These are phyloP conservation scores for Solanum piurae DNA, from an alignment of 257 asterid species.

Conservation along the genomic window DNA sequence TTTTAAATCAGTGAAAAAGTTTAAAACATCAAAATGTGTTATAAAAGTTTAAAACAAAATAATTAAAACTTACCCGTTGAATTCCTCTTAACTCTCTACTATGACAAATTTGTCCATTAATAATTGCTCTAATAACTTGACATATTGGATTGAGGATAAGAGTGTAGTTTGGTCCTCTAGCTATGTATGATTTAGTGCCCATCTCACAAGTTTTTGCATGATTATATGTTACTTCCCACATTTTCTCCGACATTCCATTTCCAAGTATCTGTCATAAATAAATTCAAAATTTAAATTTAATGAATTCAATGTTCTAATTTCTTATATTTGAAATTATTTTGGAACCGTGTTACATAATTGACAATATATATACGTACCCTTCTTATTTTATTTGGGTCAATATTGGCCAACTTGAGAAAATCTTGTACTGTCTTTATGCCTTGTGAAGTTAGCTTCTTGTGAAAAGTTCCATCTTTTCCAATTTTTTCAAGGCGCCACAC, in stretches of 20 bases:
- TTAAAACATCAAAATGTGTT: neutral
- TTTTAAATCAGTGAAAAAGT: neutral
- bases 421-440: slow-evolving; percentile 56
- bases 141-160: slow-evolving; percentile 44
- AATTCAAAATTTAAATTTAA: neutral
- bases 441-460: slow-evolving; percentile 26
- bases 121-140: slow-evolving; percentile 31
- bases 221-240: slow-evolving; percentile 43
- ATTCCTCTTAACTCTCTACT: slow-evolving; percentile 11
- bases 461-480: slow-evolving; percentile 60
- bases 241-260: slow-evolving; percentile 59
- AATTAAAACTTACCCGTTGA: slow-evolving; percentile 14
- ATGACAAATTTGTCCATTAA: slow-evolving; percentile 22
- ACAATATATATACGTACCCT: slow-evolving; percentile 15
- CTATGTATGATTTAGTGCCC: slow-evolving; percentile 41
- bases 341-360: neutral
- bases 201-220: slow-evolving; percentile 57
- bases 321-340: neutral
- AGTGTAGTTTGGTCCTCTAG: slow-evolving; percentile 14
- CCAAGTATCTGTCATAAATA: slow-evolving; percentile 34
- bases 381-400: slow-evolving; percentile 36
- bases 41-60: neutral
- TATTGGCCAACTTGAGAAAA: slow-evolving; percentile 33
- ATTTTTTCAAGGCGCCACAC: slow-evolving; percentile 78
- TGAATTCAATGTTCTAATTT: neutral